Conservation (phyloP, 371 early-diverging fungal species). For the Funneliformis caledonium region DNA sequence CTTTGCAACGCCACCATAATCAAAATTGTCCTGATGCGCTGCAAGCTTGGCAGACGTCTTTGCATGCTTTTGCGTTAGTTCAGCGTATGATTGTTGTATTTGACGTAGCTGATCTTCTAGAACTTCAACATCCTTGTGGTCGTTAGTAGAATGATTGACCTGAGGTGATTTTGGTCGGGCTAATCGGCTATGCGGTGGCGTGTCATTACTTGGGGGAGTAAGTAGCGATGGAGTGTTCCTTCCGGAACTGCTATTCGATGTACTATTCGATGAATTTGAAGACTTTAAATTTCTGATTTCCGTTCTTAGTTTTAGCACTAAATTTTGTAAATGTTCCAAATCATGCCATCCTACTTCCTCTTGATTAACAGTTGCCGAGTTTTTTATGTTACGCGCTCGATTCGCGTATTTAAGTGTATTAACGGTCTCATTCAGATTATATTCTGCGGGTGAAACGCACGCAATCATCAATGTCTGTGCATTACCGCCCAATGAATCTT, state of each 20-base stretch:
- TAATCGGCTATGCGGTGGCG: background rate
- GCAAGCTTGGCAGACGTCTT: conserved; percentile 42
- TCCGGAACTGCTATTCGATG: background rate
- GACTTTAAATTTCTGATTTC: conserved; percentile 58
- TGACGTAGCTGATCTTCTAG: conserved; percentile 39
- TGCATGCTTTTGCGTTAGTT: conserved; percentile 38
- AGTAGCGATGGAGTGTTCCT: conserved; percentile 31
- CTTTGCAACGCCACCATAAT: background rate
- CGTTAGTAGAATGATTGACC: background rate
- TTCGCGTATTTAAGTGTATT: conserved; percentile 95
- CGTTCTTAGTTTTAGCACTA: conserved; percentile 61
- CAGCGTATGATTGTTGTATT: conserved; percentile 34
- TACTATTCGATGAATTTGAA: background rate
- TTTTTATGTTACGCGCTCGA: conserved; percentile 86
- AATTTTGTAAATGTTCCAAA: conserved; percentile 58
- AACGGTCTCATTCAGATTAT: conserved; percentile 84
- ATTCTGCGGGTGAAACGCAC: conserved; percentile 84
- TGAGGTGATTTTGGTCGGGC: conserved; percentile 17
- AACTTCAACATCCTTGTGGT: conserved; percentile 16
- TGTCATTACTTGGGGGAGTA: conserved; percentile 9
- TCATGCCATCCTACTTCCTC: conserved; percentile 63
- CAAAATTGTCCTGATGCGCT: conserved; percentile 26
- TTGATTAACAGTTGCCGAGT: conserved; percentile 76
- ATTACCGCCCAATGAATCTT: conserved; percentile 96
- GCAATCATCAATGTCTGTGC: conserved; percentile 92